Evolutionary conservation across 1,139 yeast species (phyloP), one percentile per base, ranked within the genome.

Genomic region (Yamadazyma sp.): DNA sequence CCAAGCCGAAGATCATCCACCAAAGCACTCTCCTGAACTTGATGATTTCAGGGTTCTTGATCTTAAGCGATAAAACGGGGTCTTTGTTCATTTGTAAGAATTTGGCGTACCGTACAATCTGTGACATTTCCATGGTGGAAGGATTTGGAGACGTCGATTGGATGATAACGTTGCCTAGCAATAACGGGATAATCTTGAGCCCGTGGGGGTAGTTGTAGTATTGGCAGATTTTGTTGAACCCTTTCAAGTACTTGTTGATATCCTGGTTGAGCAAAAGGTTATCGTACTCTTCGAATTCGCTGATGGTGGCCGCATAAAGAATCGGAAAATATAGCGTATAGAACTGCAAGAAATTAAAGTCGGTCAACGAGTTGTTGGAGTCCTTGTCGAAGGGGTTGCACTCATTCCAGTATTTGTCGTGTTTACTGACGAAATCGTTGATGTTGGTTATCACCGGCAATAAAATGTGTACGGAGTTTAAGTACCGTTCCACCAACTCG

Each of bases 1-100:
- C 87, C 40, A 81, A 59, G 14, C 79, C 78, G 49, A 79, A 79
- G 5, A 80, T 77, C 27, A 78, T 79, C 84, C 85, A 81, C 85
- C 86, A 81, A 14, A 81, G 54, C 39, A 78, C 53, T 50, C 86
- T 64, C 54, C 83, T 65, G 37, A 73, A 66, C 43, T 77, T 79
- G 4, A 79, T 69, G 10, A 72, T 65, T 39, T 67, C 69, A 54
- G 69, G 61, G 46, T 77, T 76, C 11, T 67, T 61, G 22, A 79
- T 69, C 18, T 74, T 66, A 40, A 79, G 72, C 33, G 74, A 69
- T 1, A 67, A 55, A 3, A 73, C 66, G 0, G 87, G 87, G 49
- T 80, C 87, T 51, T 80, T 72, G 49, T 80, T 79, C 37, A 80
- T 58, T 40, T 77, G 79, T 24, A 78, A 60, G 37, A 75, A 64